A percentile compares a stretch with the other conserved stretches of the same genome.
Evolutionary conservation across 306 rosid species (phyloP).

Genomic region (Sicyos baderoa): DNA sequence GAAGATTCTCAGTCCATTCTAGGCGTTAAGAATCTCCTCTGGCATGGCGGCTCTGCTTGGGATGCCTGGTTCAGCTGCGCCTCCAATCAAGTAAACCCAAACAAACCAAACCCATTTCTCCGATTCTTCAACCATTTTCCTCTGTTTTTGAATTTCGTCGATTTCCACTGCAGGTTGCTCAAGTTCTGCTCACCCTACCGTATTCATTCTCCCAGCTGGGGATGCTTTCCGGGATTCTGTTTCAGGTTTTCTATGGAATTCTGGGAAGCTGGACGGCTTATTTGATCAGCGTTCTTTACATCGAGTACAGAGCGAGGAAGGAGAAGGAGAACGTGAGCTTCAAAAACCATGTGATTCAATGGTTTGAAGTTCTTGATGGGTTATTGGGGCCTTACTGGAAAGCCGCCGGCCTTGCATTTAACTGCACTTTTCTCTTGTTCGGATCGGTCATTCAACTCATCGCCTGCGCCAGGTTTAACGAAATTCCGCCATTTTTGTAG

Average conservation of each 20-base stretch:
- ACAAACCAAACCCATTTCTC: background rate
- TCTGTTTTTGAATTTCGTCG: too few species aligned
- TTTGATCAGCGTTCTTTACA: conserved; percentile 83
- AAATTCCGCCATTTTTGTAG: background rate
- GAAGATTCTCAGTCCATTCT: conserved; percentile 31
- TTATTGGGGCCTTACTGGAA: conserved; percentile 88
- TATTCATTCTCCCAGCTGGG: conserved; percentile 96
- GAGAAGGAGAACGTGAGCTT: conserved; percentile 81
- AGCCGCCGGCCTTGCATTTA: conserved; percentile 83
- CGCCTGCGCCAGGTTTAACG: conserved; percentile 91
- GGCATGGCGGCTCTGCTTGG: background rate
- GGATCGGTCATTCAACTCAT: conserved; percentile 98
- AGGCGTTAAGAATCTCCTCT: conserved; percentile 21
- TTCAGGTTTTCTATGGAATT: conserved; percentile 79
- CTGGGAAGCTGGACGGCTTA: conserved; percentile 98
- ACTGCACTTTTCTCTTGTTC: conserved; percentile 90
- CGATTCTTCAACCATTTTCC: background rate
- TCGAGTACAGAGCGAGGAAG: conserved; percentile 76
- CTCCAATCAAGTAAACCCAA: conserved; percentile 59
- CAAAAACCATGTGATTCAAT: conserved; percentile 97
- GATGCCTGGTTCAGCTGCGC: background rate
- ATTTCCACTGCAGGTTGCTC: conserved; percentile 96
- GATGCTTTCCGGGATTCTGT: conserved; percentile 63
- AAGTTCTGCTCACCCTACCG: conserved; percentile 84
- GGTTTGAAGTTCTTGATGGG: conserved; percentile 99